phyloP scores from a whole-genome alignment of 768 basidiomycete genomes.

The Termitomyces sp. region DNA sequence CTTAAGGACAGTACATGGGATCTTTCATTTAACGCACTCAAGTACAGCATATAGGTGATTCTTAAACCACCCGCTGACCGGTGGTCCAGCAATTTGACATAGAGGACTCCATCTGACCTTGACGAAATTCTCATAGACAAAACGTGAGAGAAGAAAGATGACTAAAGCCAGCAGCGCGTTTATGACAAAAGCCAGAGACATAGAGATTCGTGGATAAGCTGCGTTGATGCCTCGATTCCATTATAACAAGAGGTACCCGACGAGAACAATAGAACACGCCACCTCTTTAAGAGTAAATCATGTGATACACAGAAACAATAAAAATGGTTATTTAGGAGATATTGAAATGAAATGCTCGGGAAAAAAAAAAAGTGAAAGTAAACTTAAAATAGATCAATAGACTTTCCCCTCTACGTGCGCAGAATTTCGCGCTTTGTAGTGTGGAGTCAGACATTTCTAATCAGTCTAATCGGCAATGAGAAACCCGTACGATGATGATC shows the following conservation, averaged over 20 bases:
- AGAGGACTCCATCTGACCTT: slow-evolving; percentile 39
- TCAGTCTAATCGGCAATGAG: too few relatives aligned
- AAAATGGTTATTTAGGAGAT: too few relatives aligned
- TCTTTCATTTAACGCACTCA: slow-evolving; percentile 36
- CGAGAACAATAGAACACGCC: slow-evolving; percentile 3
- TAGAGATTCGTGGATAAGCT: background rate
- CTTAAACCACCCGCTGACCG: slow-evolving; percentile 38
- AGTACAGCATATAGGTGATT: slow-evolving; percentile 52
- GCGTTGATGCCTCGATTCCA: background rate
- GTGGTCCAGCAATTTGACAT: slow-evolving; percentile 55
- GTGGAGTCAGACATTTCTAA: too few relatives aligned
- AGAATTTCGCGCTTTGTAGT: too few relatives aligned
- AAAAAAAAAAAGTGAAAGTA: too few relatives aligned
- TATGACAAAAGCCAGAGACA: slow-evolving; percentile 8
- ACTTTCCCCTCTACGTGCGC: too few relatives aligned
- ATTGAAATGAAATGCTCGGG: too few relatives aligned
- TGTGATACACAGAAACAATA: background rate
- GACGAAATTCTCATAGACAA: slow-evolving; percentile 26
- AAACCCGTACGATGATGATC: too few relatives aligned
- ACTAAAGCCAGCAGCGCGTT: slow-evolving; percentile 4
- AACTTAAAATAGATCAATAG: too few relatives aligned
- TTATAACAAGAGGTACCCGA: background rate
- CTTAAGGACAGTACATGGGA: background rate
- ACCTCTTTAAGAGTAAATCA: background rate
- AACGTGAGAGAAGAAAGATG: slow-evolving; percentile 14